Evolutionary conservation across 1,284 basidiomycete genomes (phyloP).

Genomic region (Puccinia sorghi): DNA sequence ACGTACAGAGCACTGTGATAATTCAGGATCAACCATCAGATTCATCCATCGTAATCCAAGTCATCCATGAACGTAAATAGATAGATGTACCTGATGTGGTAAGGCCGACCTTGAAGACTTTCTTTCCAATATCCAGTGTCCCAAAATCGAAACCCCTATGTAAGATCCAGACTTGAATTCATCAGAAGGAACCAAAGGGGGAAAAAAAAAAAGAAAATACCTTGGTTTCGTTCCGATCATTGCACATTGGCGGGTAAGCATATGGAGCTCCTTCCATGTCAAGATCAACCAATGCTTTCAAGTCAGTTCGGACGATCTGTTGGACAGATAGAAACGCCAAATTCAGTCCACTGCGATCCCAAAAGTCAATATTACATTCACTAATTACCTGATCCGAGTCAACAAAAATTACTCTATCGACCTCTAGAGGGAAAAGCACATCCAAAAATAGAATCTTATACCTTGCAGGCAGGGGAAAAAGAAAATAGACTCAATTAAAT

Average conservation of each 20-base stretch:
- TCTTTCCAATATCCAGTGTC: slow-evolving; percentile 76
- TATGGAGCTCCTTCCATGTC: slow-evolving; percentile 89
- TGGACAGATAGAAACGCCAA: slow-evolving; percentile 56
- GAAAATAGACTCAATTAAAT: background rate
- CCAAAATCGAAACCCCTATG: slow-evolving; percentile 57
- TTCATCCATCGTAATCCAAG: background rate
- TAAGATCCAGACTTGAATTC: background rate
- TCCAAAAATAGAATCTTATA: slow-evolving; percentile 99
- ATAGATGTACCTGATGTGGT: slow-evolving; percentile 76
- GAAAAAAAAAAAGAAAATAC: slow-evolving; percentile 65
- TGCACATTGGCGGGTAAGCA: slow-evolving; percentile 95
- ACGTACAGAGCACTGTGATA: slow-evolving; percentile 81
- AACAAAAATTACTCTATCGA: slow-evolving; percentile 98
- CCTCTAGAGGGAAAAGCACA: slow-evolving; percentile 95
- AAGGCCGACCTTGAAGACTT: slow-evolving; percentile 74
- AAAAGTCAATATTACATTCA: background rate
- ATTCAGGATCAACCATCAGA: slow-evolving; percentile 51
- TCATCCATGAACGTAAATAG: background rate
- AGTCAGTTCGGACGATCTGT: slow-evolving; percentile 92
- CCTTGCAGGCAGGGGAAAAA: slow-evolving; percentile 53
- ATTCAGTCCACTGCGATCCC: background rate
- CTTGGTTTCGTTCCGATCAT: slow-evolving; percentile 83
- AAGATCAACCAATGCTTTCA: slow-evolving; percentile 86
- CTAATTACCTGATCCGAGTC: slow-evolving; percentile 67
- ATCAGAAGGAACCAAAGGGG: slow-evolving; percentile 79